Conservation (phyloP, 306 rosid genomes). For the Carpinus viminea region DNA sequence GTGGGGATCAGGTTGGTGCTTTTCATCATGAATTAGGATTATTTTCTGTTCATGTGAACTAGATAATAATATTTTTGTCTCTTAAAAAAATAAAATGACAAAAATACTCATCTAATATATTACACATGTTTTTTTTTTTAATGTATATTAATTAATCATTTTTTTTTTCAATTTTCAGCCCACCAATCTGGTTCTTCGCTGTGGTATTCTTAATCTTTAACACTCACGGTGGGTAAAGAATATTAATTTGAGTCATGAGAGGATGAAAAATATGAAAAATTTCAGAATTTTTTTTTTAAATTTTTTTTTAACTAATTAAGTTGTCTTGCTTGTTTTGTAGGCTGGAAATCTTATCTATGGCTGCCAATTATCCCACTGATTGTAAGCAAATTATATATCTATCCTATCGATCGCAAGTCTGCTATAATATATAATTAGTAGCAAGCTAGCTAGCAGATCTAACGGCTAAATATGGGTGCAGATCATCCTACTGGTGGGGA, state of each 20-base stretch:
- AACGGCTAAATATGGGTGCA: constrained; percentile 26
- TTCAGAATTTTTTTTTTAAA: background rate
- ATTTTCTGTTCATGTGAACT: too few species aligned
- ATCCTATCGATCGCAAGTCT: background rate
- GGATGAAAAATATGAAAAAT: background rate
- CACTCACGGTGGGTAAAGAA: constrained; percentile 58
- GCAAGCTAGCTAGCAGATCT: background rate
- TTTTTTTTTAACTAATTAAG: background rate
- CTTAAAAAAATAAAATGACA: too few species aligned
- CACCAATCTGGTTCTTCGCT: constrained; percentile 80
- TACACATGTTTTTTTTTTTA: too few species aligned
- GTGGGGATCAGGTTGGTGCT: constrained; percentile 76
- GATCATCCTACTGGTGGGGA: constrained; percentile 78
- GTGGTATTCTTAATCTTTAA: constrained; percentile 72
- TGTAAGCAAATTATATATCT: constrained; percentile 49
- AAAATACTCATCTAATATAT: too few species aligned
- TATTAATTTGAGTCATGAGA: too few species aligned
- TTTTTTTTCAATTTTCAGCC: constrained; percentile 41
- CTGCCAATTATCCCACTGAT: constrained; percentile 80
- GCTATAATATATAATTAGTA: background rate
- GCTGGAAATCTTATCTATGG: constrained; percentile 78
- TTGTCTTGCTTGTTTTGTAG: constrained; percentile 35
- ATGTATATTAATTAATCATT: background rate
- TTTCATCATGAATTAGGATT: too few species aligned
- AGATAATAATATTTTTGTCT: too few species aligned